A percentile compares a stretch with the other conserved stretches of the same genome.
Evolutionary conservation across 1,139 yeast genomes (phyloP).

Genomic region (Nakaseomyces uthaithaninus): DNA sequence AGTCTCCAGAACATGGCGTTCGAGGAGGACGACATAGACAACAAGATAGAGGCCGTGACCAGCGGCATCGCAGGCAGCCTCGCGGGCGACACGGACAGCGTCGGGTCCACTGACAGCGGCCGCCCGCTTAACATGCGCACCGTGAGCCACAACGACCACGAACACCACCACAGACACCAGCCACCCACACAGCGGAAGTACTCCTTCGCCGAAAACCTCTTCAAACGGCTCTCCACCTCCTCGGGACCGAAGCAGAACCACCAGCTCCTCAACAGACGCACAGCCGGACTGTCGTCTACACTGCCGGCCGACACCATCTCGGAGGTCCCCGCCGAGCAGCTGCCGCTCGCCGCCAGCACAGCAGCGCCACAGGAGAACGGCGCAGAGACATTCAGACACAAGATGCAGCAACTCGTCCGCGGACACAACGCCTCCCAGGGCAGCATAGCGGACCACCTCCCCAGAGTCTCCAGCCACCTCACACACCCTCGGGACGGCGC

Average conservation of each 20-base stretch:
- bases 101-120: constrained; percentile 5
- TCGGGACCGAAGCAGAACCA: not conserved
- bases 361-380: constrained; percentile 5
- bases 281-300: constrained; percentile 5
- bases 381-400: constrained; percentile 4
- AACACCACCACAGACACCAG: constrained; percentile 9
- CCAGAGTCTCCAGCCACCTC: not conserved
- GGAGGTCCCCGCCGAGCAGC: constrained; percentile 1
- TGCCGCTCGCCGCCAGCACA: not conserved
- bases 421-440: not conserved
- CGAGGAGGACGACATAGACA: constrained; percentile 7
- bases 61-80: not conserved
- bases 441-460: not conserved
- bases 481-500: not conserved
- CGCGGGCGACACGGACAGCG: not conserved
- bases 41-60: constrained; percentile 4
- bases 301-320: constrained; percentile 5
- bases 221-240: constrained; percentile 20
- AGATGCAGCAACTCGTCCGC: constrained; percentile 7
- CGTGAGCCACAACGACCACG: not conserved
- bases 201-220: constrained; percentile 23
- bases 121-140: not conserved
- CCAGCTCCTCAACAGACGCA: constrained; percentile 1
- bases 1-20: not conserved
- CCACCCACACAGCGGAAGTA: constrained; percentile 14